Percentiles rank a stretch among this genome's conserved stretches.
phyloP scores from a whole-genome alignment of 2,329 filamentous ascomycete genomes.

The Bimuria novae-zelandiae region DNA sequence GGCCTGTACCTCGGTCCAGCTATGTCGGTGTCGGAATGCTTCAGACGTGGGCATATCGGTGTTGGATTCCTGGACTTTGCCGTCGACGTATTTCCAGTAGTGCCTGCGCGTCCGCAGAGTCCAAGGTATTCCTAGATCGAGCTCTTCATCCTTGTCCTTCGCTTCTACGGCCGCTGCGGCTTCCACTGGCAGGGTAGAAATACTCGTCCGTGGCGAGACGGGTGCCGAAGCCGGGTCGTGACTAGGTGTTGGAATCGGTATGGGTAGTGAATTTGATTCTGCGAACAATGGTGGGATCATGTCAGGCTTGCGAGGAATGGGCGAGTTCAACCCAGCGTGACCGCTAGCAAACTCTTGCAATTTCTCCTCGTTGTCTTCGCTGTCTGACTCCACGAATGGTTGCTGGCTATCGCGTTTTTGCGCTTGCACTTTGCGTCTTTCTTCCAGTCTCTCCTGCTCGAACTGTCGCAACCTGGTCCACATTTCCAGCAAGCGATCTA shows the following conservation, averaged over 20 bases:
- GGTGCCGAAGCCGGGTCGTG: slow-evolving; percentile 19
- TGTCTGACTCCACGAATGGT: slow-evolving; percentile 42
- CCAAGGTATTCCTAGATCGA: slow-evolving; percentile 45
- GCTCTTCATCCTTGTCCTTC: slow-evolving; percentile 36
- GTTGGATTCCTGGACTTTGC: slow-evolving; percentile 36
- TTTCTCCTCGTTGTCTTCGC: slow-evolving; percentile 33
- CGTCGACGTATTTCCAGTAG: slow-evolving; percentile 44
- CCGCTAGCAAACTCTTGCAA: slow-evolving; percentile 17
- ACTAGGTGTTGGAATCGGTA: slow-evolving; percentile 24
- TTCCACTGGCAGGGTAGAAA: slow-evolving; percentile 33
- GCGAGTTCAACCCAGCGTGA: slow-evolving; percentile 13
- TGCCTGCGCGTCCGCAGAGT: slow-evolving; percentile 35
- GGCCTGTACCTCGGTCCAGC: slow-evolving; percentile 43
- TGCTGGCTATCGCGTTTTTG: slow-evolving; percentile 36
- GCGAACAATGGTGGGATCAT: slow-evolving; percentile 36
- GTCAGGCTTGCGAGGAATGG: slow-evolving; percentile 20
- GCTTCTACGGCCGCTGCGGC: slow-evolving; percentile 38
- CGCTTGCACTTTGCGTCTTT: slow-evolving; percentile 25
- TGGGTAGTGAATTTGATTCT: slow-evolving; percentile 28
- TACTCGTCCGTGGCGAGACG: slow-evolving; percentile 31
- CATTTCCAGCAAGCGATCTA: slow-evolving; percentile 33
- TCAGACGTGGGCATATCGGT: slow-evolving; percentile 31
- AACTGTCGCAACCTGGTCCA: slow-evolving; percentile 43
- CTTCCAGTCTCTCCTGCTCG: slow-evolving; percentile 30
- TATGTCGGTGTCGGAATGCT: slow-evolving; percentile 35